phyloP scores from a whole-genome alignment of 192 early-diverging fungal species.

The Linderina pennispora region DNA sequence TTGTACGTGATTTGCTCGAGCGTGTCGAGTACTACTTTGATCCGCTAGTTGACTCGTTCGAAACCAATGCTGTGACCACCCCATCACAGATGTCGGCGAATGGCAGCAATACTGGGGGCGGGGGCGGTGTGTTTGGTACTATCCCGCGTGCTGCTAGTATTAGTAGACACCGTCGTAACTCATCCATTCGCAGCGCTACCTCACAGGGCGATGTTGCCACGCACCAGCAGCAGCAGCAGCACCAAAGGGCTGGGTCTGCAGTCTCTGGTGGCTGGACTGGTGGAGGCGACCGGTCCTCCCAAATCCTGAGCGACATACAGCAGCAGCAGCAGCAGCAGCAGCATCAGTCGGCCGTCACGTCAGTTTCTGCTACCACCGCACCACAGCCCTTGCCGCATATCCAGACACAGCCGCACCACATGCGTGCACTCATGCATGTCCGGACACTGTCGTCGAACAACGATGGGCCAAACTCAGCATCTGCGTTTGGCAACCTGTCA shows the following conservation, averaged over 20 bases:
- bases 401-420: background rate
- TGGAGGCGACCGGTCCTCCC: background rate
- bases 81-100: background rate
- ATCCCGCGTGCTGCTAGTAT: slow-evolving; percentile 11
- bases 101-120: background rate
- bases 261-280: slow-evolving; percentile 15
- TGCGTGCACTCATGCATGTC: too few species aligned
- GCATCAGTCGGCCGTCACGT: background rate
- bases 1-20: slow-evolving; percentile 39
- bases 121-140: background rate
- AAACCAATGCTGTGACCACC: background rate
- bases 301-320: too few species aligned
- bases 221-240: slow-evolving; percentile 14
- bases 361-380: background rate
- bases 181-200: slow-evolving; percentile 15
- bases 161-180: slow-evolving; percentile 31
- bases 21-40: slow-evolving; percentile 44
- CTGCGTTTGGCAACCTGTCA: too few species aligned
- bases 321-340: slow-evolving; percentile 1
- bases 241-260: slow-evolving; percentile 22
- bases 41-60: slow-evolving; percentile 11
- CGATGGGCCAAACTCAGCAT: too few species aligned
- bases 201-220: slow-evolving; percentile 19
- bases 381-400: slow-evolving; percentile 13
- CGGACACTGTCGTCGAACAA: too few species aligned